phyloP scores from a whole-genome alignment of 805 yeast species.

The Kuraishia ogatae region DNA sequence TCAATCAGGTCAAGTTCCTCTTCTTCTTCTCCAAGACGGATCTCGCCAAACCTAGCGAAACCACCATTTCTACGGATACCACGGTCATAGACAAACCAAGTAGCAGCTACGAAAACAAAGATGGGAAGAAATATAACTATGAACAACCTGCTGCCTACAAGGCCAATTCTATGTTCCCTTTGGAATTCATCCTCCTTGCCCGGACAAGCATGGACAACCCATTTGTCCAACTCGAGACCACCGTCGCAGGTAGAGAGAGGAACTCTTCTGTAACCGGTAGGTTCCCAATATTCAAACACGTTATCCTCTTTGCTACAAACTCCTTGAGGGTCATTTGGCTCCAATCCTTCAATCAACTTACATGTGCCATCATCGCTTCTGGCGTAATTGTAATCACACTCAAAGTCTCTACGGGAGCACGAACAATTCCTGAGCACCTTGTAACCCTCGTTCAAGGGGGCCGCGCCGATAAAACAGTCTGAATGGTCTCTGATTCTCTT shows the following conservation, averaged over 20 bases:
- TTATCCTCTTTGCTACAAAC: conserved; percentile 46
- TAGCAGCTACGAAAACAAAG: conserved; percentile 38
- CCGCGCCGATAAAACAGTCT: conserved; percentile 66
- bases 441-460: conserved; percentile 50
- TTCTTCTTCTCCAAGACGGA: conserved; percentile 71
- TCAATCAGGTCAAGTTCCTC: conserved; percentile 41
- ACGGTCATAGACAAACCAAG: conserved; percentile 68
- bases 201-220: conserved; percentile 71
- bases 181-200: conserved; percentile 65
- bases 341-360: conserved; percentile 65
- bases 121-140: conserved; percentile 51
- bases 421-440: conserved; percentile 58
- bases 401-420: conserved; percentile 82
- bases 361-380: conserved; percentile 77
- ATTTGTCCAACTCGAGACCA: conserved; percentile 64
- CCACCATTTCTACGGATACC: conserved; percentile 79
- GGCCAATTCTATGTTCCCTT: conserved; percentile 36
- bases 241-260: conserved; percentile 82
- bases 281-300: conserved; percentile 66
- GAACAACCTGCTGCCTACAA: conserved; percentile 46
- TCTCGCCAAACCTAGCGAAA: conserved; percentile 72
- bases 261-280: conserved; percentile 87
- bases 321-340: conserved; percentile 55
- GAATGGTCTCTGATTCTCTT: conserved; percentile 45
- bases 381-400: conserved; percentile 84